Evolutionary conservation across 306 rosid species (phyloP).

Genomic region (Castanea crenata): DNA sequence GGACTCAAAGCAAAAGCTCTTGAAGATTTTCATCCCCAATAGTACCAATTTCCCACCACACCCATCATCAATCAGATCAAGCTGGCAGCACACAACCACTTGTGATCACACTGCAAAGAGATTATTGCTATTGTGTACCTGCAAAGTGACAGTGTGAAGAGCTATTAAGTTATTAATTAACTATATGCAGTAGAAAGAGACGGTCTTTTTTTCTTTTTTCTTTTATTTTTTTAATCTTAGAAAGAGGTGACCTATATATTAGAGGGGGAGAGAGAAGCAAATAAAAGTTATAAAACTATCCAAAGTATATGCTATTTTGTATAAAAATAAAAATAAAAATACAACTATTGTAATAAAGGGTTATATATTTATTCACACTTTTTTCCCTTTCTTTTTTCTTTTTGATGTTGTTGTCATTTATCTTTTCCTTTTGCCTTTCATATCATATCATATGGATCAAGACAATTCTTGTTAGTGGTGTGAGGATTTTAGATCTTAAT

Average conservation of each 20-base stretch:
- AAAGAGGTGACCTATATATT: not conserved
- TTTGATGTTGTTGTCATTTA: not conserved
- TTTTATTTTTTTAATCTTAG: not conserved
- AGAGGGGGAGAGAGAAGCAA: not conserved
- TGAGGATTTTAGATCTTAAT: conserved; percentile 33
- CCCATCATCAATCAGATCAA: conserved; percentile 42
- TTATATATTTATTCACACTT: not conserved
- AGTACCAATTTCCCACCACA: conserved; percentile 37
- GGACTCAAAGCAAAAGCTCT: conserved; percentile 38
- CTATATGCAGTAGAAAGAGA: conserved; percentile 1
- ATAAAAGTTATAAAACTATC: not conserved
- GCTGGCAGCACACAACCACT: conserved; percentile 33
- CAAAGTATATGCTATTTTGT: conserved; percentile 3
- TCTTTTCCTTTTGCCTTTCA: not conserved
- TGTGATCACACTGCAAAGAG: conserved; percentile 26
- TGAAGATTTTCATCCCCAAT: conserved; percentile 84
- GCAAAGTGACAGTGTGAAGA: conserved; percentile 5
- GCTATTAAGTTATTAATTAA: too few relatives aligned
- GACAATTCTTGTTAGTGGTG: conserved; percentile 46
- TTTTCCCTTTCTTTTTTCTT: conserved; percentile 26
- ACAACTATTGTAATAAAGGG: conserved; percentile 5
- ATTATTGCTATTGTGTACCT: not conserved
- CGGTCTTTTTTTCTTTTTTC: not conserved
- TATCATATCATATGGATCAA: conserved; percentile 16
- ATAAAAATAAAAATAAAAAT: not conserved